phyloP scores from a whole-genome alignment of 176 grass and related monocot genomes.

The Avena insularis region DNA sequence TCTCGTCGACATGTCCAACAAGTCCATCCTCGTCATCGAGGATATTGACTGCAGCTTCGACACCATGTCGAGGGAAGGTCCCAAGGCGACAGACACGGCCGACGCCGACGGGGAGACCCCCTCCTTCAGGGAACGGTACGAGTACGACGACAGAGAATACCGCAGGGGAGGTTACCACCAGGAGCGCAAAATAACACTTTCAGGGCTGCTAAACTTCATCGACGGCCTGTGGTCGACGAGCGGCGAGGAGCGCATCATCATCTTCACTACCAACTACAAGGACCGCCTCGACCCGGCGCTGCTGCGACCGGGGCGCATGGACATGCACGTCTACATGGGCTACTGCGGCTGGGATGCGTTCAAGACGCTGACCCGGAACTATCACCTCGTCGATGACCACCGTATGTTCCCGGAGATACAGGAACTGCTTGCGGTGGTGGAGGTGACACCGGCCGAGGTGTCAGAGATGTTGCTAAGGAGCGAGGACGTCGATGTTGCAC shows the following conservation, averaged over 20 bases:
- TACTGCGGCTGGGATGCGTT: conserved; percentile 54
- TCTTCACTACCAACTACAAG: conserved; percentile 71
- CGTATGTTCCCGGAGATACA: conserved; percentile 30
- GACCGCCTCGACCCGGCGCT: conserved; percentile 76
- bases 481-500: conserved; percentile 1
- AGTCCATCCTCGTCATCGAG: conserved; percentile 21
- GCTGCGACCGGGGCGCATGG: conserved; percentile 43
- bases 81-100: too few species aligned
- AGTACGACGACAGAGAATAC: background rate
- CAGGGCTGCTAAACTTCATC: conserved; percentile 63
- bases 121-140: too few species aligned
- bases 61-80: background rate
- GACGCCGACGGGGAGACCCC: background rate
- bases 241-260: conserved; percentile 61
- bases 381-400: conserved; percentile 40
- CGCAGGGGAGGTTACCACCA: background rate
- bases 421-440: background rate
- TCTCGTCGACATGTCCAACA: conserved; percentile 24
- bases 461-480: conserved; percentile 41
- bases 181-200: background rate
- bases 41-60: conserved; percentile 6
- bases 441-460: conserved; percentile 42
- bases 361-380: conserved; percentile 39
- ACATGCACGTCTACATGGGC: too few species aligned
- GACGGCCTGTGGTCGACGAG: conserved; percentile 67